Evolutionary conservation across 768 basidiomycete genomes (phyloP).

Genomic region (Panellus pusillus): DNA sequence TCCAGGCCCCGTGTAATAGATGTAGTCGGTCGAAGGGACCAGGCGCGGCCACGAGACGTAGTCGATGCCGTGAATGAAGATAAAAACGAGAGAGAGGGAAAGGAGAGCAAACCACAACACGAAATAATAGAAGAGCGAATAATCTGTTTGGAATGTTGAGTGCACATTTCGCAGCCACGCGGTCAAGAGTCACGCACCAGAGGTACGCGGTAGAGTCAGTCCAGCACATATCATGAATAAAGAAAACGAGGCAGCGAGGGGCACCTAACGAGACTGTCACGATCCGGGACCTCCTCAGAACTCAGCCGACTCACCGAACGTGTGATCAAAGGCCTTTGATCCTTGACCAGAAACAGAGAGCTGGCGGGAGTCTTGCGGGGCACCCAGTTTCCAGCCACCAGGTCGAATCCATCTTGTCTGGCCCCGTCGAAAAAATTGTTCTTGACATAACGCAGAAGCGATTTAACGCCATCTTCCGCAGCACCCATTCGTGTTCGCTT

Average conservation of each 20-base stretch:
- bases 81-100: conserved; percentile 63
- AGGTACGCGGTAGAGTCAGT: conserved; percentile 81
- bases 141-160: conserved; percentile 54
- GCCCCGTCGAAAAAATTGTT: conserved; percentile 98
- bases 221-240: conserved; percentile 88
- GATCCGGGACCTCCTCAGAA: not conserved
- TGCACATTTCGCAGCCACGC: not conserved
- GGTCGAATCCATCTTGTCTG: conserved; percentile 93
- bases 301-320: conserved; percentile 63
- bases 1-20: conserved; percentile 89
- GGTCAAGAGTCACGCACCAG: conserved; percentile 54
- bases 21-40: conserved; percentile 77
- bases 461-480: conserved; percentile 86
- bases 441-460: conserved; percentile 81
- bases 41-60: conserved; percentile 96
- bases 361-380: conserved; percentile 76
- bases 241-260: conserved; percentile 77
- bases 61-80: conserved; percentile 83
- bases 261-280: conserved; percentile 57
- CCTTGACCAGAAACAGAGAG: conserved; percentile 69
- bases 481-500: conserved; percentile 79
- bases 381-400: conserved; percentile 89
- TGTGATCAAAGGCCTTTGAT: conserved; percentile 77
- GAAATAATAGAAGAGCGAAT: conserved; percentile 84
- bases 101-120: conserved; percentile 75